Base-by-base conservation (phyloP, 371 early-diverging fungal genomes). In the Paramicrosporidium saccamoebae region DNA sequence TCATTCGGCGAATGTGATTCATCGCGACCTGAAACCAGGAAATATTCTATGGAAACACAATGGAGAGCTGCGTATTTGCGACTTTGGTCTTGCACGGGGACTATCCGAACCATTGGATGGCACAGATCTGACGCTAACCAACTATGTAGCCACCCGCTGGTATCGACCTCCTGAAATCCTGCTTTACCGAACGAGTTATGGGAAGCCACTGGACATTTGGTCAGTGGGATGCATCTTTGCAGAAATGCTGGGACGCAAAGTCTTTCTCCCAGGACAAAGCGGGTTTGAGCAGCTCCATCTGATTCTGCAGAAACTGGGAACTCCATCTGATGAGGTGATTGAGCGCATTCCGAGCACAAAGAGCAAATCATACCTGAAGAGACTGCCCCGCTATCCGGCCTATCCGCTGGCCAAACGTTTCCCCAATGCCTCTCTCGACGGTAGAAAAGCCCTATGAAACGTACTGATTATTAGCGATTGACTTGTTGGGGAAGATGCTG, bases 81-180 rank as follows among this genome's bases (percentile, higher is more conserved):
- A 84, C 46, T 84, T 84, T 46, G 84, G 84, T 14, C 42, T 84
- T 27, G 82, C 84, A 12, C 59, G 84, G 30, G 82, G 92, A 4
- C 66, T 69, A 38, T 68, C 74, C 12, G 64, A 68, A 28, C 56
- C 57, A 6, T 66, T 64, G 27, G 82, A 74, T 9, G 56, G 51
- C 21, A 67, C 69, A 35, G 60, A 59, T 27, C 75, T 75, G 1
- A 79, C 79, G 35, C 69, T 84, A 75, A 81, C 82, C 15, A 79
- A 84, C 42, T 84, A 84, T 31, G 94, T 88, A 14, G 77, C 90
- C 20, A 95, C 96, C 0, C 53, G 94, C 31, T 95, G 95, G 94
- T 95, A 95, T 44, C 58, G 95, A 31, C 72, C 94, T 6, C 96
- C 96, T 12, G 96, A 95, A 42, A 72, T 95, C 27, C 81, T 95